Evolutionary conservation across 148 eudicot species (phyloP).

Genomic region (Euryodendron excelsum): DNA sequence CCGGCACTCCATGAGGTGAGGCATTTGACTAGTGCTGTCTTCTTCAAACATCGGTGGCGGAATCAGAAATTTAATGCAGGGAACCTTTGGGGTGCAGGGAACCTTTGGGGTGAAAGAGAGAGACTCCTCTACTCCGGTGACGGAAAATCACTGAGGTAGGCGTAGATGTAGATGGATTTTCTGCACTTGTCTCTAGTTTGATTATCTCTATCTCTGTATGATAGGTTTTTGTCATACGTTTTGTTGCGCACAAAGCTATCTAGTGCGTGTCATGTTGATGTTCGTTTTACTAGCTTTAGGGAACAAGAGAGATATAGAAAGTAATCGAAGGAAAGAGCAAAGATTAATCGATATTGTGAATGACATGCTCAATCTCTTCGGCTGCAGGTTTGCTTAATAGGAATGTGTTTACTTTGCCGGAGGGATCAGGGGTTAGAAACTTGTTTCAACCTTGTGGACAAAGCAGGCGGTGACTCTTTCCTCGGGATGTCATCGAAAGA

Average conservation of each 20-base stretch:
- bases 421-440: too few relatives aligned
- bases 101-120: not conserved
- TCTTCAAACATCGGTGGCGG: not conserved
- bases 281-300: not conserved
- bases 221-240: too few relatives aligned
- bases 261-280: not conserved
- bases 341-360: too few relatives aligned
- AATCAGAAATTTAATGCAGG: not conserved
- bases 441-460: too few relatives aligned
- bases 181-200: not conserved
- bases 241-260: not conserved
- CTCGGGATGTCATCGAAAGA: too few relatives aligned
- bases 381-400: too few relatives aligned
- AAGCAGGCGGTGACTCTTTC: too few relatives aligned
- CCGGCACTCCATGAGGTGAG: not conserved
- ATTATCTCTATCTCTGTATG: not conserved
- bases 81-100: constrained; percentile 7
- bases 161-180: not conserved
- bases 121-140: not conserved
- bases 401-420: too few relatives aligned
- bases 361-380: too few relatives aligned
- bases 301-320: not conserved
- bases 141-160: not conserved
- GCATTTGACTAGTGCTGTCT: constrained; percentile 3
- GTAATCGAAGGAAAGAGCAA: not conserved